Evolutionary conservation across 2,329 filamentous ascomycete species (phyloP).

Genomic region (Ophiostoma populinum): DNA sequence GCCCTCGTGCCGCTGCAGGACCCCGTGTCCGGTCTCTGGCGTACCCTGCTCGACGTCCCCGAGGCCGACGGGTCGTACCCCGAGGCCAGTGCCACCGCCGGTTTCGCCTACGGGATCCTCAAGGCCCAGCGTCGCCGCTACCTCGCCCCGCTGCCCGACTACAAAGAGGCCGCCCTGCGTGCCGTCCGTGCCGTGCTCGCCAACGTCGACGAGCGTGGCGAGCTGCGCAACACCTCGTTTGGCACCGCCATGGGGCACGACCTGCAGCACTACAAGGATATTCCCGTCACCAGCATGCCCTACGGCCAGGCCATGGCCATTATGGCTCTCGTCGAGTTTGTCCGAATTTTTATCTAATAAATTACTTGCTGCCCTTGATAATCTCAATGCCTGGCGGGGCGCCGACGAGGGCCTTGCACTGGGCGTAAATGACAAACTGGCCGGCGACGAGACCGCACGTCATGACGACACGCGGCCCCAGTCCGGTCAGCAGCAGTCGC

Average conservation of each 20-base stretch:
- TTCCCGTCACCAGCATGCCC: constrained; percentile 63
- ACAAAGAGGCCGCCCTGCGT: constrained; percentile 42
- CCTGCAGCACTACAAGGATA: constrained; percentile 62
- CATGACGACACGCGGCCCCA: constrained; percentile 35
- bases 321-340: constrained; percentile 60
- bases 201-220: constrained; percentile 48
- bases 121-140: constrained; percentile 57
- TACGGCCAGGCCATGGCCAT: constrained; percentile 77
- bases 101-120: constrained; percentile 65
- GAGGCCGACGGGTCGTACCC: constrained; percentile 52
- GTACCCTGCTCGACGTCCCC: constrained; percentile 53
- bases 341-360: constrained; percentile 34
- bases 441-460: constrained; percentile 34
- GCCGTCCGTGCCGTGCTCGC: constrained; percentile 50
- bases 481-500: constrained; percentile 27
- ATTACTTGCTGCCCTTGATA: constrained; percentile 23
- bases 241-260: constrained; percentile 61
- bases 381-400: constrained; percentile 34
- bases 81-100: constrained; percentile 63
- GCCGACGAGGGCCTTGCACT: constrained; percentile 34
- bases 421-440: constrained; percentile 38
- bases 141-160: constrained; percentile 34
- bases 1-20: constrained; percentile 45
- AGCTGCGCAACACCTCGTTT: constrained; percentile 59
- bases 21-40: constrained; percentile 45